Evolutionary conservation across 805 yeast genomes (phyloP), one percentile per base, ranked within the genome.

Genomic region (Hanseniaspora lachancei): DNA sequence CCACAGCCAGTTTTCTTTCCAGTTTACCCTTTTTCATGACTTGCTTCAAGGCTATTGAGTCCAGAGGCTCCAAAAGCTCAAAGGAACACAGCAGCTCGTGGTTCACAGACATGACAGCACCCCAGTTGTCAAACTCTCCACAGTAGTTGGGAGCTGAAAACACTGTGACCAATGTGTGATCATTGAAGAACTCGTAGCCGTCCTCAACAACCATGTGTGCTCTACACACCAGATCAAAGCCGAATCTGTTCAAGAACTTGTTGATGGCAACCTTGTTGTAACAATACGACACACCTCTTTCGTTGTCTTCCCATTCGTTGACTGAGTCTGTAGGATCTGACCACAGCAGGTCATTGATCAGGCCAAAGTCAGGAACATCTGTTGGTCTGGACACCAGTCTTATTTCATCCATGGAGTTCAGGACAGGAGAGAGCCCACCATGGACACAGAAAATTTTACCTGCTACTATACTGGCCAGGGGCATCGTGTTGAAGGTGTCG

Each of bases 401-500:
- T 58, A 86, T 81, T 64, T 84, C 87, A 55, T 74, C 73, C 70
- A 86, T 68, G 60, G 76, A 74, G 7, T 71, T 72, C 62, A 86
- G 72, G 54, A 80, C 80, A 7, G 95, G 93, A 0, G 91, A 84
- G 39, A 86, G 73, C 7, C 93, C 93, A 52, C 95, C 95, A 67
- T 86, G 93, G 57, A 86, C 81, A 67, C 87, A 89, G 65, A 93
- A 93, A 49, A 93, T 93, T 70, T 88, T 93, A 49, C 89, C 89
- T 10, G 95, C 96, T 40, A 93, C 95, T 36, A 86, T 81, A 5
- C 97, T 96, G 1, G 97, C 95, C 55, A 93, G 83, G 10, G 98
- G 98, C 60, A 93, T 74, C 0, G 96, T 85, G 70, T 93, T 93
- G 74, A 93, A 93, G 0, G 95, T 89, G 72, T 93, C 98, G 59